A percentile compares a stretch with the other conserved stretches of the same genome.
These are phyloP conservation scores for Sugiyamaella valdiviana DNA, from an alignment of 805 yeast species.

Conservation along the genomic window DNA sequence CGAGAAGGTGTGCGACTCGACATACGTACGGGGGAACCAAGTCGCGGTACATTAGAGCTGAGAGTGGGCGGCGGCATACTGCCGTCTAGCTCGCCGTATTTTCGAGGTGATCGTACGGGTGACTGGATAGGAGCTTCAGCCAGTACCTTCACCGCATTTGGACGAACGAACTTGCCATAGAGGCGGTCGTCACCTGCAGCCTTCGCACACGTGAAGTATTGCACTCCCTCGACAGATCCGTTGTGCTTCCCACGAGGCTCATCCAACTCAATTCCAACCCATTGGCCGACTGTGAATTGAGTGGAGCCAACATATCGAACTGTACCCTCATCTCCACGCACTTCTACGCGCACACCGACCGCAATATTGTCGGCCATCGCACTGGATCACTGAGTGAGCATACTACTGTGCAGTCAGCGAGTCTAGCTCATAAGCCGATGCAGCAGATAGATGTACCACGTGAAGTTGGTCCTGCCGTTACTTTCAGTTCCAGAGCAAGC, in stretches of 20 bases:
- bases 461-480: too few species aligned
- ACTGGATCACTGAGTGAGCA: background rate
- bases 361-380: conserved; percentile 7
- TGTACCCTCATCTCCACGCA: conserved; percentile 31
- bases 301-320: conserved; percentile 62
- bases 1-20: background rate
- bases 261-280: conserved; percentile 85
- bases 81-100: background rate
- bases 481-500: too few species aligned
- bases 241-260: conserved; percentile 81
- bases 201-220: conserved; percentile 53
- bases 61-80: background rate
- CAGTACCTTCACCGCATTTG: conserved; percentile 48
- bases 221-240: conserved; percentile 59
- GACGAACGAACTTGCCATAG: conserved; percentile 76
- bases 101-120: background rate
- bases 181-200: background rate
- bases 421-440: too few species aligned
- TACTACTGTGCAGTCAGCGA: background rate
- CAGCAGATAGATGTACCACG: too few species aligned
- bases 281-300: conserved; percentile 41
- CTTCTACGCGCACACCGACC: conserved; percentile 19
- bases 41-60: background rate
- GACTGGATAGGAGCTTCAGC: background rate
- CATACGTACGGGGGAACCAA: background rate